Evolutionary conservation across 2,329 filamentous ascomycete species (phyloP).

Genomic region (Chrysoporthe austroafricana): DNA sequence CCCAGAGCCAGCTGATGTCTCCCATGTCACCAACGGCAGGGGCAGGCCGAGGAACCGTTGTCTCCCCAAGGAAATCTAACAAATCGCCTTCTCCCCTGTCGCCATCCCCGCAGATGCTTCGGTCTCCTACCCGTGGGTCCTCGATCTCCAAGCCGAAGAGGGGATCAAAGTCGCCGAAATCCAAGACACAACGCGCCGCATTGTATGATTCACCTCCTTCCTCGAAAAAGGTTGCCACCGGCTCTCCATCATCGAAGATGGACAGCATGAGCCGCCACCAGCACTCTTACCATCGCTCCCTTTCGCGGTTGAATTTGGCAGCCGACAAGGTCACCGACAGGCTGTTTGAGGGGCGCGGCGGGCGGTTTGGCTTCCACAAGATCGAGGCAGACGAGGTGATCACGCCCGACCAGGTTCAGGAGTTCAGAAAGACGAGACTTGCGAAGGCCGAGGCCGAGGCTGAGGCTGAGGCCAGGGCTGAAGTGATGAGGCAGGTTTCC

Average conservation of each 20-base stretch:
- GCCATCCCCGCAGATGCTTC: slow-evolving; percentile 15
- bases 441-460: slow-evolving; percentile 37
- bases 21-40: slow-evolving; percentile 22
- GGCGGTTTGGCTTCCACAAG: slow-evolving; percentile 32
- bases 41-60: slow-evolving; percentile 19
- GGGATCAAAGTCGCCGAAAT: slow-evolving; percentile 16
- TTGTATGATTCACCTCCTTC: slow-evolving; percentile 11
- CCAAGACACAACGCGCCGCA: slow-evolving; percentile 17
- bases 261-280: slow-evolving; percentile 16
- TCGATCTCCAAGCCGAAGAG: slow-evolving; percentile 26
- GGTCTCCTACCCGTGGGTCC: slow-evolving; percentile 18
- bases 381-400: slow-evolving; percentile 64
- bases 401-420: slow-evolving; percentile 55
- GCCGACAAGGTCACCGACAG: slow-evolving; percentile 58
- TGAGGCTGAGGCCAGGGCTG: slow-evolving; percentile 30
- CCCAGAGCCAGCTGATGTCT: slow-evolving; percentile 16
- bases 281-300: slow-evolving; percentile 22
- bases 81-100: slow-evolving; percentile 15
- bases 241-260: background rate
- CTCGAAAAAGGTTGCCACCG: slow-evolving; percentile 3
- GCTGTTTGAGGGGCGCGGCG: slow-evolving; percentile 55
- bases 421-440: slow-evolving; percentile 46
- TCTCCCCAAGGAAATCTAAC: slow-evolving; percentile 17
- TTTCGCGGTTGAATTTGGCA: slow-evolving; percentile 54
- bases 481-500: slow-evolving; percentile 32